Percentiles rank a stretch among this genome's conserved stretches.
phyloP scores from a whole-genome alignment of 1,139 yeast genomes.

The Tardiomyces depauwii region DNA sequence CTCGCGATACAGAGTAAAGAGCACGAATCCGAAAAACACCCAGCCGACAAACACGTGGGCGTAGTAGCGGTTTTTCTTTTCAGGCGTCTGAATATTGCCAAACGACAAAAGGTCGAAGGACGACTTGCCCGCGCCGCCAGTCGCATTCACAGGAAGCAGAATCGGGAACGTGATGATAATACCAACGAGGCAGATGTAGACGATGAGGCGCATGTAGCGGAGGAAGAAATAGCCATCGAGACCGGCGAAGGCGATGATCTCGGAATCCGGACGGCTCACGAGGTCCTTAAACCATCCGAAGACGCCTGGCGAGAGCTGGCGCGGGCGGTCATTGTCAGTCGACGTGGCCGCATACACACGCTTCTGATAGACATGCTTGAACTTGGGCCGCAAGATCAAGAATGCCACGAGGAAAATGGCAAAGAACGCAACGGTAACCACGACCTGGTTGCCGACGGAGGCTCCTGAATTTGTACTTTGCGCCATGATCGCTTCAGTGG shows the following conservation, averaged over 20 bases:
- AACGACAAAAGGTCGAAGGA: conserved; percentile 77
- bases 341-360: conserved; percentile 35
- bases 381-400: conserved; percentile 50
- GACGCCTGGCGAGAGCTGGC: conserved; percentile 22
- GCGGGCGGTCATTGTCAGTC: conserved; percentile 29
- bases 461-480: not conserved
- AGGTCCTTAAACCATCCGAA: conserved; percentile 27
- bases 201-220: conserved; percentile 59
- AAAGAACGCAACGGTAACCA: conserved; percentile 43
- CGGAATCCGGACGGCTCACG: conserved; percentile 45
- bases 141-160: conserved; percentile 77
- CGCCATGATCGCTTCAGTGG: not conserved
- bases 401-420: conserved; percentile 46
- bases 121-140: conserved; percentile 47
- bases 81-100: conserved; percentile 54
- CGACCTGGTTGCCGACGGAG: not conserved
- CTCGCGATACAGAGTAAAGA: conserved; percentile 48
- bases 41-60: conserved; percentile 72
- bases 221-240: conserved; percentile 82
- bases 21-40: conserved; percentile 13
- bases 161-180: conserved; percentile 63
- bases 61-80: conserved; percentile 50
- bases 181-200: conserved; percentile 49
- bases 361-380: conserved; percentile 73
- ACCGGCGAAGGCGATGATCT: conserved; percentile 68